phyloP scores from a whole-genome alignment of 352 stramenopile species.

The Phytophthora kernoviae region DNA sequence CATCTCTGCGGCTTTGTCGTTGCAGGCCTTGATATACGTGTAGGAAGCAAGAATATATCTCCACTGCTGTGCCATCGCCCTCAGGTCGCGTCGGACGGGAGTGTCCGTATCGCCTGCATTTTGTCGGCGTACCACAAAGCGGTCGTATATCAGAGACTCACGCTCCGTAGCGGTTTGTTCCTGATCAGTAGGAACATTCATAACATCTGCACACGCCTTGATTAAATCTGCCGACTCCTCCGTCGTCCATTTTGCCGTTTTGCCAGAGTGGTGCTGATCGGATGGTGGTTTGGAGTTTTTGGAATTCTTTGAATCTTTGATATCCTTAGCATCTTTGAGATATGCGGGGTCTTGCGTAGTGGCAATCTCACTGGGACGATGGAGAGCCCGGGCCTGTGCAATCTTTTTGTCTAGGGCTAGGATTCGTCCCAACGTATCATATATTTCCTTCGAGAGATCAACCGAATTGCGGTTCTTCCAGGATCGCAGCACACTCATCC shows the following conservation, averaged over 20 bases:
- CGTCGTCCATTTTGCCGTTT: slow-evolving; percentile 35
- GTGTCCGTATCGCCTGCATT: slow-evolving; percentile 27
- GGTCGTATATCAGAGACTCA: slow-evolving; percentile 40
- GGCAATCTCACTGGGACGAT: slow-evolving; percentile 1
- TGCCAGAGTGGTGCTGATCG: slow-evolving; percentile 14
- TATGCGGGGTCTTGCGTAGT: too few relatives aligned
- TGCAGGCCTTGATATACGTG: slow-evolving; percentile 45
- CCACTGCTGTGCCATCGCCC: slow-evolving; percentile 43
- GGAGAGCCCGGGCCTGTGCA: slow-evolving; percentile 19
- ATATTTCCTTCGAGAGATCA: slow-evolving; percentile 43
- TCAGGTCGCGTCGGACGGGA: slow-evolving; percentile 28
- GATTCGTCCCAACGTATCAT: slow-evolving; percentile 34
- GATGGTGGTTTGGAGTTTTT: slow-evolving; percentile 11
- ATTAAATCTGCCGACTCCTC: slow-evolving; percentile 45
- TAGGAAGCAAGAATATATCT: slow-evolving; percentile 45
- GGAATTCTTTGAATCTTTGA: slow-evolving; percentile 6
- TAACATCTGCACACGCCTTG: slow-evolving; percentile 43
- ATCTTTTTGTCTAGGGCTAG: slow-evolving; percentile 40
- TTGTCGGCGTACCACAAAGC: slow-evolving; percentile 35
- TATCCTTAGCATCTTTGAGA: slow-evolving; percentile 16
- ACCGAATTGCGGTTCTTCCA: slow-evolving; percentile 51
- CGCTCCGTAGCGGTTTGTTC: slow-evolving; percentile 30
- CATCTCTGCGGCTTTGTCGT: slow-evolving; percentile 31
- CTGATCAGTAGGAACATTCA: slow-evolving; percentile 30
- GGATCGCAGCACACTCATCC: slow-evolving; percentile 34